Evolutionary conservation across 805 yeast species (phyloP).

Genomic region (Teunomyces funiuensis): DNA sequence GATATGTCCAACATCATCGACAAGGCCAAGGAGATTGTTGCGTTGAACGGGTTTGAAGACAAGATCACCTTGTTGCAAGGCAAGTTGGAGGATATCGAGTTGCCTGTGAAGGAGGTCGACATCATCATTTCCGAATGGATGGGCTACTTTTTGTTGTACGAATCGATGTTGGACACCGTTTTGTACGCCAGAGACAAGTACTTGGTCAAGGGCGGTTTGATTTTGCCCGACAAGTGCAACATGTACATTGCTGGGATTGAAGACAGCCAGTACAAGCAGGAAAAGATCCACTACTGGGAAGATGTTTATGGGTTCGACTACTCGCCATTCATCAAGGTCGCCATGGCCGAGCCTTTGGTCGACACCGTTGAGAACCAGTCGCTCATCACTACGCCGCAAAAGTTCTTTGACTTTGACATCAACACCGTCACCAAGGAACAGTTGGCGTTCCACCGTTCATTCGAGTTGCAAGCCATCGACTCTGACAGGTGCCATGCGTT

Average conservation of each 20-base stretch:
- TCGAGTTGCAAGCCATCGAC: slow-evolving; percentile 70
- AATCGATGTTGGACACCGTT: slow-evolving; percentile 97
- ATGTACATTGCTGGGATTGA: slow-evolving; percentile 90
- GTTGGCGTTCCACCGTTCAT: slow-evolving; percentile 70
- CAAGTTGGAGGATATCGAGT: slow-evolving; percentile 85
- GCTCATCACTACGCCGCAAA: slow-evolving; percentile 70
- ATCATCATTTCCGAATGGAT: slow-evolving; percentile 98
- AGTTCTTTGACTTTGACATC: slow-evolving; percentile 80
- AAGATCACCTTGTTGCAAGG: slow-evolving; percentile 88
- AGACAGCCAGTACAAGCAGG: slow-evolving; percentile 88
- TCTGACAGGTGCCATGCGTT: slow-evolving; percentile 85
- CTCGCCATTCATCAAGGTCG: slow-evolving; percentile 81
- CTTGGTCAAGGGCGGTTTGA: slow-evolving; percentile 78
- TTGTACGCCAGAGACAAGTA: slow-evolving; percentile 91
- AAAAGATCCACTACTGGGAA: slow-evolving; percentile 92
- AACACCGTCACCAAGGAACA: slow-evolving; percentile 85
- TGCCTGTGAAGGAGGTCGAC: slow-evolving; percentile 88
- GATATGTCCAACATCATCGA: slow-evolving; percentile 96
- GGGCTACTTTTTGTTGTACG: slow-evolving; percentile 96
- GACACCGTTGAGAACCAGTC: slow-evolving; percentile 82
- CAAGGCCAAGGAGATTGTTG: slow-evolving; percentile 89
- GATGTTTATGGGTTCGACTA: slow-evolving; percentile 97
- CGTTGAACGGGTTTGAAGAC: slow-evolving; percentile 78
- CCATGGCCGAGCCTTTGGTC: slow-evolving; percentile 92
- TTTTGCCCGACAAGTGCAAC: slow-evolving; percentile 91